Conservation (phyloP, 202 grass and related monocot genomes). For the Setaria viridis region DNA sequence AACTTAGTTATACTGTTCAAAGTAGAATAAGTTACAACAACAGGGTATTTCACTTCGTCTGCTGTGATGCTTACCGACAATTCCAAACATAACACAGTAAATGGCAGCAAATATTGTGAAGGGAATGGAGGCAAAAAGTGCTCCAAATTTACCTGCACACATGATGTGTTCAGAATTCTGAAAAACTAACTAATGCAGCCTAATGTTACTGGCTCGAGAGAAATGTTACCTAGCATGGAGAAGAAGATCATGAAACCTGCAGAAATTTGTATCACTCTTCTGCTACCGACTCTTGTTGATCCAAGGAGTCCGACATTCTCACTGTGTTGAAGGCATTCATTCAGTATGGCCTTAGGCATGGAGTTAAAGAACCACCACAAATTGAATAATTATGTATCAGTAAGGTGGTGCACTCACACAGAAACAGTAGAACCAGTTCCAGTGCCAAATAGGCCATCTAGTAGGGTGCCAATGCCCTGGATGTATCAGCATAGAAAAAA, state of each 20-base stretch:
- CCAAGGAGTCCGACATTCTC: conserved; percentile 99
- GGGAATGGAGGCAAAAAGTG: conserved; percentile 93
- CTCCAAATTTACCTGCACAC: conserved; percentile 90
- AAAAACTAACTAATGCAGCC: neutral
- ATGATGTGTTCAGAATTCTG: conserved; percentile 22
- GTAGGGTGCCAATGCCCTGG: conserved; percentile 85
- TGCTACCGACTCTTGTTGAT: conserved; percentile 90
- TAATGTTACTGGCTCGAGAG: neutral
- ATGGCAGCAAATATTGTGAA: conserved; percentile 91
- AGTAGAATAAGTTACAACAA: neutral
- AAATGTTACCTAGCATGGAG: conserved; percentile 79
- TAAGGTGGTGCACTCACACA: conserved; percentile 68
- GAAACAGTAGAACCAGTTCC: conserved; percentile 93
- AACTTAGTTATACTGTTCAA: conserved; percentile 21
- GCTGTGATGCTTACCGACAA: conserved; percentile 64
- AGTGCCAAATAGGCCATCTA: conserved; percentile 89
- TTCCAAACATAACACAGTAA: conserved; percentile 91
- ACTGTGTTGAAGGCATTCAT: conserved; percentile 48
- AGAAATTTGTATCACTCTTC: conserved; percentile 95
- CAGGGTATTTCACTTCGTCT: neutral
- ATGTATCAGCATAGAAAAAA: neutral
- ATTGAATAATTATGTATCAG: conserved; percentile 42
- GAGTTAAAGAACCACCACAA: conserved; percentile 7
- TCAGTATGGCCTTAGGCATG: neutral
- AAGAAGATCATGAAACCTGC: conserved; percentile 99